Conservation (phyloP, 1,284 basidiomycete species). For the Ceratobasidium sp. region DNA sequence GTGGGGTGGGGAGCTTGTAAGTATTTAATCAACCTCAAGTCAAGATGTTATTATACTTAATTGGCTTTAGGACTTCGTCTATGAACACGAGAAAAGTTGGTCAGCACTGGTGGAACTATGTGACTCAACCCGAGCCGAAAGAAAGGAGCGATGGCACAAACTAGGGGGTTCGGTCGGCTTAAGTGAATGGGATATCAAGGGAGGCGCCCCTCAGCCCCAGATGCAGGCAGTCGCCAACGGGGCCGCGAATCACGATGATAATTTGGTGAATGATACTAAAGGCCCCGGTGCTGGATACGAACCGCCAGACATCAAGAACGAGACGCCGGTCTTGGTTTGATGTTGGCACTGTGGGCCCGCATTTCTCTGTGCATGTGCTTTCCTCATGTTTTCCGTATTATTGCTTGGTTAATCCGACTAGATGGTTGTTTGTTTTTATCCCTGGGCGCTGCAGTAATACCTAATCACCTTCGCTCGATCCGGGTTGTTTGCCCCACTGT, state of each 20-base stretch:
- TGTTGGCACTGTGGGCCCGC: neutral
- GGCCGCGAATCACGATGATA: neutral
- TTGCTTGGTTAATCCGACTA: neutral
- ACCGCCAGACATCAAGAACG: neutral
- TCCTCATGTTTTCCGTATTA: neutral
- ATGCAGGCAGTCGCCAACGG: neutral
- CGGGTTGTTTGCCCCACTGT: neutral
- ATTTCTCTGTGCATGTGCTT: neutral
- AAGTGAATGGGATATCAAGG: constrained; percentile 69
- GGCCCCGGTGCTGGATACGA: neutral
- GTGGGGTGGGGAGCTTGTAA: constrained; percentile 63
- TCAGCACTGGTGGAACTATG: constrained; percentile 64
- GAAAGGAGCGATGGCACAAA: constrained; percentile 66
- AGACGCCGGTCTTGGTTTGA: constrained; percentile 5
- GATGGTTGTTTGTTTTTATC: neutral
- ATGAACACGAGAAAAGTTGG: constrained; percentile 78
- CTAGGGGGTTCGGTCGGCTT: constrained; percentile 70
- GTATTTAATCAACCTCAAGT: neutral
- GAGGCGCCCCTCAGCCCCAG: constrained; percentile 7
- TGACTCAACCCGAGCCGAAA: constrained; percentile 57
- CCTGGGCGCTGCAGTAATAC: neutral
- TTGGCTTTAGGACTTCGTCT: constrained; percentile 59
- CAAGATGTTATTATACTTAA: neutral
- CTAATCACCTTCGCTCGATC: neutral
- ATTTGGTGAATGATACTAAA: neutral